phyloP scores from a whole-genome alignment of 805 yeast species.

The Metschnikowia baotianmanensis region DNA sequence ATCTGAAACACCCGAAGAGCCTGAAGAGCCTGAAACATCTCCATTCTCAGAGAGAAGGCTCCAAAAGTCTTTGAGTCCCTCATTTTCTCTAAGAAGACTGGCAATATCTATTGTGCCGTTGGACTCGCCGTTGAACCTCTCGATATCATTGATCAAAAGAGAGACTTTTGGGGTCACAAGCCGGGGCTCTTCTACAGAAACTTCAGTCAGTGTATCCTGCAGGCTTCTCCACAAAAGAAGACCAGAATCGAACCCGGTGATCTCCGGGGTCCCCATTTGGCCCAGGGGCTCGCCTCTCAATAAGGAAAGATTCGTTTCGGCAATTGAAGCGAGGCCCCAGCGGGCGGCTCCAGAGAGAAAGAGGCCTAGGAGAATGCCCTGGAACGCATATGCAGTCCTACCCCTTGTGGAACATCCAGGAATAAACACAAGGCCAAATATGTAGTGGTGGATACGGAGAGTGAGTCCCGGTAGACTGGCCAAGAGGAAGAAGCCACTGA shows the following conservation, averaged over 20 bases:
- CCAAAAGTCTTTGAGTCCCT: conserved; percentile 22
- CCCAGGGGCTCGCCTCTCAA: conserved; percentile 74
- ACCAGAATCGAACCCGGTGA: conserved; percentile 36
- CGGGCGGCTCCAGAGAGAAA: conserved; percentile 80
- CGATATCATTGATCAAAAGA: conserved; percentile 74
- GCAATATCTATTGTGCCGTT: conserved; percentile 37
- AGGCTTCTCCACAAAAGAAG: conserved; percentile 36
- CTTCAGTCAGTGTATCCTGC: conserved; percentile 5
- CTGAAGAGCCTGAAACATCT: too few relatives aligned
- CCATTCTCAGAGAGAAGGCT: conserved; percentile 3
- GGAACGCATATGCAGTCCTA: conserved; percentile 66
- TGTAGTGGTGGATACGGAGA: conserved; percentile 74
- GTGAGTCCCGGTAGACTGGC: conserved; percentile 59
- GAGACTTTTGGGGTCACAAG: conserved; percentile 45
- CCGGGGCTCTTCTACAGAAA: conserved; percentile 24
- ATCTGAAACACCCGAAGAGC: conserved; percentile 17
- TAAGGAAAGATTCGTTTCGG: conserved; percentile 69
- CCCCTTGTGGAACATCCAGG: conserved; percentile 86
- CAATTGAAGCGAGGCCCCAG: conserved; percentile 92
- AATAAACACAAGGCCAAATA: conserved; percentile 69
- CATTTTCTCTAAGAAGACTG: conserved; percentile 20
- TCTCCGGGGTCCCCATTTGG: conserved; percentile 48
- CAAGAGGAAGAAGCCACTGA: conserved; percentile 34
- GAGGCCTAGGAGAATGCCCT: conserved; percentile 81
- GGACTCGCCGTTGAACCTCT: conserved; percentile 59